Conservation (phyloP, 257 asterid genomes). For the Solanum tacnaense region DNA sequence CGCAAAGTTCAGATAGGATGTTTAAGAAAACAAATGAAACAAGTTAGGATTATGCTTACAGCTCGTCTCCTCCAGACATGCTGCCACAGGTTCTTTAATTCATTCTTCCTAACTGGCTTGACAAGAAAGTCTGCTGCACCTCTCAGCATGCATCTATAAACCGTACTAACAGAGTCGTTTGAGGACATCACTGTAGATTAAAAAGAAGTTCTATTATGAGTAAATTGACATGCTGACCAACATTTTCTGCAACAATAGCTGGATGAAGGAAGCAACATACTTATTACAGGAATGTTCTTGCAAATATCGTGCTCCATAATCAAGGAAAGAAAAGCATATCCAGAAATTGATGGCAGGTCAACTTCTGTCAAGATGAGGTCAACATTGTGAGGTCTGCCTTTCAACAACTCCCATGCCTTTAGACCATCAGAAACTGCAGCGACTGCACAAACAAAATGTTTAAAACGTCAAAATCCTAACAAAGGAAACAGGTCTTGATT, state of each 20-base stretch:
- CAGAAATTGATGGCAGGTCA: conserved; percentile 91
- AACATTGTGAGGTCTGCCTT: conserved; percentile 45
- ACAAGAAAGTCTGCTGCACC: conserved; percentile 97
- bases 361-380: conserved; percentile 91
- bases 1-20: neutral
- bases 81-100: conserved; percentile 95
- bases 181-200: conserved; percentile 85
- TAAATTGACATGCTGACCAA: neutral
- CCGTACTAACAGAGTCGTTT: conserved; percentile 79
- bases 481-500: neutral
- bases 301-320: conserved; percentile 86
- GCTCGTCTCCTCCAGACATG: conserved; percentile 98
- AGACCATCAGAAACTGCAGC: conserved; percentile 87
- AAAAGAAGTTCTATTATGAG: neutral
- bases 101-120: conserved; percentile 84
- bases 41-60: conserved; percentile 30
- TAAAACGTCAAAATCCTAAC: neutral
- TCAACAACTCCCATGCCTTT: conserved; percentile 90
- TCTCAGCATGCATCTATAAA: conserved; percentile 87
- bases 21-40: neutral
- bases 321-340: conserved; percentile 88
- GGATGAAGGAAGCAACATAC: conserved; percentile 32
- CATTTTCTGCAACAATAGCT: neutral
- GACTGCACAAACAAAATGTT: conserved; percentile 35
- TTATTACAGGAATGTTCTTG: conserved; percentile 92